A percentile compares a stretch with the other conserved stretches of the same genome.
Conservation (phyloP, 306 rosid species). For the Cotoneaster glaucophyllus region DNA sequence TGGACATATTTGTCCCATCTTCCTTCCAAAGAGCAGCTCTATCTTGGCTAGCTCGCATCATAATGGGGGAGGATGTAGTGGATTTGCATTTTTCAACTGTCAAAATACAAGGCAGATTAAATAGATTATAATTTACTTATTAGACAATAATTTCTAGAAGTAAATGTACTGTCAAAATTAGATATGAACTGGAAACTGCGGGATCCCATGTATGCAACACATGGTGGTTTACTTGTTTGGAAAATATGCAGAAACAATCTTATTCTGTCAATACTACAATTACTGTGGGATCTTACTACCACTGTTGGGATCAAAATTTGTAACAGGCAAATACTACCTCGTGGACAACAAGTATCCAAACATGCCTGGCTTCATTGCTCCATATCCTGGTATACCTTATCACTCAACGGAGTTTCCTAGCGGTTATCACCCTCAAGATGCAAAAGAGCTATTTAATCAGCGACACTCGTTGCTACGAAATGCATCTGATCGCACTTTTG, state of each 20-base stretch:
- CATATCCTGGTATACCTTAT: conserved; percentile 52
- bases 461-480: conserved; percentile 60
- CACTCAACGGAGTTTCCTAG: conserved; percentile 44
- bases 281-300: conserved; percentile 9
- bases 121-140: not conserved
- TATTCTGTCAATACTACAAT: not conserved
- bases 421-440: conserved; percentile 66
- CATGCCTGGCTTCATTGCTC: conserved; percentile 76
- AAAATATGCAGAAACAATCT: not conserved
- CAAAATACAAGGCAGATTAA: not conserved
- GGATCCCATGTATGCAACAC: not conserved
- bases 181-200: not conserved
- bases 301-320: conserved; percentile 15
- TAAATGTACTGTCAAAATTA: not conserved
- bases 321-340: conserved; percentile 74
- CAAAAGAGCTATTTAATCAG: conserved; percentile 66
- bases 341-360: conserved; percentile 70
- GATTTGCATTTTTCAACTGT: not conserved
- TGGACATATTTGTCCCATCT: not conserved
- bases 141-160: not conserved
- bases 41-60: not conserved
- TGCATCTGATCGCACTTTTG: conserved; percentile 50
- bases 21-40: not conserved
- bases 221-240: not conserved
- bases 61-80: not conserved